Base-by-base conservation (phyloP, 2,329 filamentous ascomycete species). In the Pezicula rhizophila region DNA sequence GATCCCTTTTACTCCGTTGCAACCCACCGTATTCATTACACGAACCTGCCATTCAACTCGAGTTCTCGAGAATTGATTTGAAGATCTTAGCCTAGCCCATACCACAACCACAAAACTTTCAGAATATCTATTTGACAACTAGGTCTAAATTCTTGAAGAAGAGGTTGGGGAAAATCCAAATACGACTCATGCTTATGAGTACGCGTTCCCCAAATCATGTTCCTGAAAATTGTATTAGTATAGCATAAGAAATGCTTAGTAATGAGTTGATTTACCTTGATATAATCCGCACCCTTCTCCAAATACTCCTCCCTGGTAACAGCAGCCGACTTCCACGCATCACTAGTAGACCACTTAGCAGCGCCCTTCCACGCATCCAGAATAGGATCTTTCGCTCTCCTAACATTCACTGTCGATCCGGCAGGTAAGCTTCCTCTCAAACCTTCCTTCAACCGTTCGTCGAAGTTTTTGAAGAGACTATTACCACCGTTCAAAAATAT, bases 401-500 rank as follows among this genome's bases (percentile, higher is more conserved):
- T 78, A 17, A 96, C 80, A 10, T 66, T 68, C n/a, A 96, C 69
- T 26, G 78, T 74, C 15, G 82, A 72, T 11, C 82, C 84, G 12
- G 82, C 76, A 2, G 90, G 87, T 57, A 96, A 66, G 51, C 89
- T 78, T 1, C 83, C 80, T 34, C 79, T 77, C 46, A 97, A 71
- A 42, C 93, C 92, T 26, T 78, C 76, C 45, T 78, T 73, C 52
- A 97, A 71, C 26, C 92, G 75, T 60, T 95, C 85, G 61, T 96
- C 90, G 63, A 99, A 96, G 55, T 87, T 87, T 51, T 79, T 70
- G 69, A 96, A 96, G 41, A 95, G 70, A 0, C 87, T 89, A 65
- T 92, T 92, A 14, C 95, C 93, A n/a, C 93, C 92, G 0, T 92
- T 97, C 37, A 97, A 69, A 72, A 99, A 97, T 34, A 99, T 78